Conservation (phyloP, 495 filamentous ascomycete genomes). For the Aspergillus baeticus region DNA sequence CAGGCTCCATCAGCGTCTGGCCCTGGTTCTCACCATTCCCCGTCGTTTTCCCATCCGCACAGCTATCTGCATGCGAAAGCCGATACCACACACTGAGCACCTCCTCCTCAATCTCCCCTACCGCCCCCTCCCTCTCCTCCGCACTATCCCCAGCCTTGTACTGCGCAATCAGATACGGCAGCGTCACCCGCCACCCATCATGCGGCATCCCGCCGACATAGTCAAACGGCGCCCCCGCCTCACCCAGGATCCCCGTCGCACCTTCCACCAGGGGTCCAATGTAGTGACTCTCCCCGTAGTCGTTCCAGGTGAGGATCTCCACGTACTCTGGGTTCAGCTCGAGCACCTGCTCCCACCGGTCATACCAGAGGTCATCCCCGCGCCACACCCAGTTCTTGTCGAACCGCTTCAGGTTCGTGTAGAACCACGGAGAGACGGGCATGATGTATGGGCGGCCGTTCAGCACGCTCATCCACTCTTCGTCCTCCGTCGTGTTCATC, state of each 20-base stretch:
- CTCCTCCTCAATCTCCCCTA: slow-evolving; percentile 40
- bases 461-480: slow-evolving; percentile 46
- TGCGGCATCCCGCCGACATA: slow-evolving; percentile 55
- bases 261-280: slow-evolving; percentile 54
- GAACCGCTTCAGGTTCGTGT: slow-evolving; percentile 61
- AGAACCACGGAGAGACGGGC: slow-evolving; percentile 75
- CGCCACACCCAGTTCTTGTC: slow-evolving; percentile 72
- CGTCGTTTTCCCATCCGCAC: slow-evolving; percentile 34
- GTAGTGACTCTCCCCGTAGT: slow-evolving; percentile 76
- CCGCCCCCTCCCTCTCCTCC: slow-evolving; percentile 28
- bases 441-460: slow-evolving; percentile 69
- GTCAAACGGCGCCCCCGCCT: slow-evolving; percentile 46
- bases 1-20: slow-evolving; percentile 11
- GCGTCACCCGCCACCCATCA: slow-evolving; percentile 52
- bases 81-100: slow-evolving; percentile 69
- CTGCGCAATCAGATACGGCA: slow-evolving; percentile 62
- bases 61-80: slow-evolving; percentile 30
- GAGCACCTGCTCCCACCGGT: slow-evolving; percentile 66
- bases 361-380: slow-evolving; percentile 68
- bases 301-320: slow-evolving; percentile 64
- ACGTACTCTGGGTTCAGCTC: slow-evolving; percentile 64
- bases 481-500: slow-evolving; percentile 55
- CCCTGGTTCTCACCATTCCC: slow-evolving; percentile 29
- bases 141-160: slow-evolving; percentile 51
- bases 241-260: slow-evolving; percentile 35